Evolutionary conservation across 164 flowering plant species (phyloP).

Genomic region (Echeveria elegans): DNA sequence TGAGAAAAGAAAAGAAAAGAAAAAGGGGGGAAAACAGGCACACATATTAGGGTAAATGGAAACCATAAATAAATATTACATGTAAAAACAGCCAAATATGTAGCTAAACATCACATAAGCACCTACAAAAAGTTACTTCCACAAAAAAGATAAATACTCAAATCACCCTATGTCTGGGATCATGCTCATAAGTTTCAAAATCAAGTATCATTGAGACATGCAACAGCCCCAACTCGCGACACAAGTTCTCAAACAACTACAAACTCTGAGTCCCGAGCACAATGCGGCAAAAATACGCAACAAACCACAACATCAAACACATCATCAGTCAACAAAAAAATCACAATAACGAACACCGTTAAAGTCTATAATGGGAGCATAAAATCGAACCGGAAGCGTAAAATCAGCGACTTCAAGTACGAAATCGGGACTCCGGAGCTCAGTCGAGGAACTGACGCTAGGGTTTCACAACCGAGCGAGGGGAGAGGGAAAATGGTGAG

Average conservation of each 20-base stretch:
- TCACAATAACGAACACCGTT: not conserved
- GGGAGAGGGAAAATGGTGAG: slow-evolving; percentile 1
- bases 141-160: not conserved
- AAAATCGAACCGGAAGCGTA: not conserved
- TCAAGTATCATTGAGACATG: not conserved
- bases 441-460: not conserved
- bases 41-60: too few species aligned
- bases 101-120: not conserved
- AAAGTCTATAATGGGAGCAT: not conserved
- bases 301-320: not conserved
- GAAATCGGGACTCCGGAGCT: not conserved
- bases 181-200: not conserved
- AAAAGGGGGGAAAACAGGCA: too few species aligned
- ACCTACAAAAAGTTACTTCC: not conserved
- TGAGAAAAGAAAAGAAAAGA: not conserved
- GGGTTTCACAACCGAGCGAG: not conserved
- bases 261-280: not conserved
- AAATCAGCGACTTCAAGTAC: not conserved
- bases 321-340: not conserved
- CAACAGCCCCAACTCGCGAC: not conserved
- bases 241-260: not conserved
- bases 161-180: not conserved
- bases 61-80: not conserved
- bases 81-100: not conserved
- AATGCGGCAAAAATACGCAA: not conserved